These are phyloP conservation scores for Kazachstania kunashirensis DNA, from an alignment of 805 yeast species.

Conservation along the genomic window DNA sequence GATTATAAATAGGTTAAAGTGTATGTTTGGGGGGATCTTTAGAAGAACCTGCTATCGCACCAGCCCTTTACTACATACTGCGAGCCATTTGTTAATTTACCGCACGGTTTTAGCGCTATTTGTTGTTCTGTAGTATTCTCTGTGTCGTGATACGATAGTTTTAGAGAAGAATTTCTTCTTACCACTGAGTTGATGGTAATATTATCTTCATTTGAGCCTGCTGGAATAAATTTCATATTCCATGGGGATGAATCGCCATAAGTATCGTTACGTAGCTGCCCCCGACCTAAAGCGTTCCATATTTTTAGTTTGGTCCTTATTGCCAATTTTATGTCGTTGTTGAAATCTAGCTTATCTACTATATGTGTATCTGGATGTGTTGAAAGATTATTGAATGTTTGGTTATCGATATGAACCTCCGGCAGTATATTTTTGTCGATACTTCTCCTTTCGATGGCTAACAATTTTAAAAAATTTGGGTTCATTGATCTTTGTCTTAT, in stretches of 20 bases:
- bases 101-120: slow-evolving; percentile 26
- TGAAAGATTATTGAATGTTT: slow-evolving; percentile 15
- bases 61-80: slow-evolving; percentile 31
- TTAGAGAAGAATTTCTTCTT: slow-evolving; percentile 19
- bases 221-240: slow-evolving; percentile 15
- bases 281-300: slow-evolving; percentile 23
- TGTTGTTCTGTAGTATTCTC: background rate
- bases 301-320: slow-evolving; percentile 25
- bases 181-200: slow-evolving; percentile 13
- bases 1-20: too few relatives aligned
- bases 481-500: slow-evolving; percentile 21
- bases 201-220: background rate
- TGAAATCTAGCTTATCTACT: slow-evolving; percentile 8
- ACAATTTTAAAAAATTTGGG: slow-evolving; percentile 23
- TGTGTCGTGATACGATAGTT: slow-evolving; percentile 19
- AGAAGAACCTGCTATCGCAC: slow-evolving; percentile 24
- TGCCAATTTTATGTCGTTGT: slow-evolving; percentile 22
- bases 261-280: slow-evolving; percentile 18
- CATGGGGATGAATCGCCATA: slow-evolving; percentile 25
- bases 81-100: slow-evolving; percentile 17
- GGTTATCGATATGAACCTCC: slow-evolving; percentile 25
- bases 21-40: background rate
- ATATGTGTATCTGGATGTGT: slow-evolving; percentile 2
- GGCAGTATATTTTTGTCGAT: slow-evolving; percentile 21
- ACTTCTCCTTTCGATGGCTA: slow-evolving; percentile 23